Percentiles rank a stretch among this genome's conserved stretches.
Conservation (phyloP, 192 early-diverging fungal genomes). For the Entrophospora sp. region DNA sequence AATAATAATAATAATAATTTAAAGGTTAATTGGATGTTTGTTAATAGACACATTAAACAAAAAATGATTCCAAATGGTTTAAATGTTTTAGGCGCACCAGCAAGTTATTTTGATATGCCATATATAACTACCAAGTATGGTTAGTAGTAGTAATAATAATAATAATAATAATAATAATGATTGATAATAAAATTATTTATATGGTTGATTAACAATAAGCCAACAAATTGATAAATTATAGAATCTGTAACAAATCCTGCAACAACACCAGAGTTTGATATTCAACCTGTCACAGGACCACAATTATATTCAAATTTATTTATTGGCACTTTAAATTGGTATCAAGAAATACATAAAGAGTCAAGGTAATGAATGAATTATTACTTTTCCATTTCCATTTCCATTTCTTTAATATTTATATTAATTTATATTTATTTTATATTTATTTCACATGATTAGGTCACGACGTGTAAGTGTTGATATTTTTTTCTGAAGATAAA, state of each 20-base stretch:
- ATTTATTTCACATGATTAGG: not conserved
- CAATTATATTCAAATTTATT: conserved; percentile 17
- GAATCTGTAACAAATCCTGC: conserved; percentile 10
- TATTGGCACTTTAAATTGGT: conserved; percentile 18
- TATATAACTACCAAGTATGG: conserved; percentile 13
- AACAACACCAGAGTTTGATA: not conserved
- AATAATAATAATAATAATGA: not conserved
- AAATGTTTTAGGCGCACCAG: not conserved
- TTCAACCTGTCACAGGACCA: not conserved
- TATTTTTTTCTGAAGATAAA: too few species aligned
- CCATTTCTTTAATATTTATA: not conserved
- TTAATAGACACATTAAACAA: conserved; percentile 5
- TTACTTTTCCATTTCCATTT: not conserved
- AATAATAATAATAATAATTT: not conserved
- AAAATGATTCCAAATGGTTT: not conserved
- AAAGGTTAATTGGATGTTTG: conserved; percentile 20
- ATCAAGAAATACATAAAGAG: not conserved
- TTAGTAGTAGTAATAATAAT: not conserved
- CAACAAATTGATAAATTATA: too few species aligned
- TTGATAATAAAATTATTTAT: not conserved
- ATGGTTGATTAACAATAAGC: too few species aligned
- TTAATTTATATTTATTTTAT: not conserved
- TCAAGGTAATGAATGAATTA: not conserved
- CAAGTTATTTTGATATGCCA: not conserved
- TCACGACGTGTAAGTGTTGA: not conserved